Evolutionary conservation across 768 basidiomycete species (phyloP).

Genomic region (Termitomyces heimii): DNA sequence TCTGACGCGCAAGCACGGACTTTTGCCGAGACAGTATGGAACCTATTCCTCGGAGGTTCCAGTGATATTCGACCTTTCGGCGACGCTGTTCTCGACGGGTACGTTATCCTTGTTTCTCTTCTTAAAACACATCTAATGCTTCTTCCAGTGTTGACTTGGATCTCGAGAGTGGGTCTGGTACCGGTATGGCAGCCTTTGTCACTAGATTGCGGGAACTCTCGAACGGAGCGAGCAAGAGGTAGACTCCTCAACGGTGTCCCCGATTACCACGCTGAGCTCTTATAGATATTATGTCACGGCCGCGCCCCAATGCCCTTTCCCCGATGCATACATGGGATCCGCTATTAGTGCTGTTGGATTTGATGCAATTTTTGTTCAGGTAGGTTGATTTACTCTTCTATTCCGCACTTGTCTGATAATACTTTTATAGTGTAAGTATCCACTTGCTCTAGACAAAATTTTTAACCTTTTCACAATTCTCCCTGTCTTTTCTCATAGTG

Average conservation of each 20-base stretch:
- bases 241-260: constrained; percentile 6
- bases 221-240: constrained; percentile 47
- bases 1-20: constrained; percentile 48
- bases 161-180: constrained; percentile 56
- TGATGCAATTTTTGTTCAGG: constrained; percentile 59
- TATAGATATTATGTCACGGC: constrained; percentile 59
- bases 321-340: constrained; percentile 53
- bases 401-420: not conserved
- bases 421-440: constrained; percentile 9
- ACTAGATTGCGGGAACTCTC: constrained; percentile 46
- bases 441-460: not conserved
- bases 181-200: constrained; percentile 47
- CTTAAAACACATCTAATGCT: not conserved
- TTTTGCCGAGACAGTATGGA: constrained; percentile 68
- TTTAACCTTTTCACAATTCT: not conserved
- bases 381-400: not conserved
- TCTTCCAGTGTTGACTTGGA: constrained; percentile 55
- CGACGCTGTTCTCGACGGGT: constrained; percentile 68
- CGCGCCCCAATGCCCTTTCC: constrained; percentile 64
- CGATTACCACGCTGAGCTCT: not conserved
- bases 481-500: not conserved
- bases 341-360: constrained; percentile 58
- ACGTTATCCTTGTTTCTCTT: constrained; percentile 6
- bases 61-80: constrained; percentile 65
- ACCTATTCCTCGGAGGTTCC: constrained; percentile 59